A percentile compares a stretch with the other conserved stretches of the same genome.
phyloP scores from a whole-genome alignment of 257 asterid genomes.

The Ilex asprella region DNA sequence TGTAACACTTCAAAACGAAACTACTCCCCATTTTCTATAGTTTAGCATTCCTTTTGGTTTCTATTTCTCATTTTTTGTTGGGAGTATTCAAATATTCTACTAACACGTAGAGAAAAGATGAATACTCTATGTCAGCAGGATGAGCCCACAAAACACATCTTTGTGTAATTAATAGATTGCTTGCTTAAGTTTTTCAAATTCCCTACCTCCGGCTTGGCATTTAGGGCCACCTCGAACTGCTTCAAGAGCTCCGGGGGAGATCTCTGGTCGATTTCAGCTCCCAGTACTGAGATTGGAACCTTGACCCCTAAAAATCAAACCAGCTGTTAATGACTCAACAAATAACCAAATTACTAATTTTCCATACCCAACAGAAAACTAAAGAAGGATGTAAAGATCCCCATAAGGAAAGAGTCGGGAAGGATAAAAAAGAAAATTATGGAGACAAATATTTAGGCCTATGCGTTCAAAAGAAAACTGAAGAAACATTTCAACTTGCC shows the following conservation, averaged over 20 bases:
- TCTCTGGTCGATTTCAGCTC: constrained; percentile 45
- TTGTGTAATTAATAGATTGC: too few relatives aligned
- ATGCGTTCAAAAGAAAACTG: not conserved
- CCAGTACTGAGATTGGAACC: constrained; percentile 51
- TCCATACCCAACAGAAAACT: not conserved
- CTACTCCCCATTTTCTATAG: not conserved
- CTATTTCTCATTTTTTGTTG: not conserved
- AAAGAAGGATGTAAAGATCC: too few relatives aligned
- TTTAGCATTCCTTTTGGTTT: too few relatives aligned
- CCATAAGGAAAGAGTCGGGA: too few relatives aligned
- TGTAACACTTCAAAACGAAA: not conserved
- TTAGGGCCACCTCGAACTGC: constrained; percentile 33
- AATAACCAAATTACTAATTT: not conserved
- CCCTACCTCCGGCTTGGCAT: constrained; percentile 46
- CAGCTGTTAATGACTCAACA: not conserved
- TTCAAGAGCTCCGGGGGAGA: constrained; percentile 47
- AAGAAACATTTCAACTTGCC: not conserved
- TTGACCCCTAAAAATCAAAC: constrained; percentile 37
- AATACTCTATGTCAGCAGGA: too few relatives aligned
- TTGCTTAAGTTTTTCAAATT: not conserved
- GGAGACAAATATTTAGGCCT: too few relatives aligned
- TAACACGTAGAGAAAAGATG: too few relatives aligned
- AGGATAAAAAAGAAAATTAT: not conserved
- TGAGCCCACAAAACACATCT: too few relatives aligned
- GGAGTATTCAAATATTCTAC: too few relatives aligned